phyloP scores from a whole-genome alignment of 805 yeast genomes.

The Cyberlindnera lachancei region DNA sequence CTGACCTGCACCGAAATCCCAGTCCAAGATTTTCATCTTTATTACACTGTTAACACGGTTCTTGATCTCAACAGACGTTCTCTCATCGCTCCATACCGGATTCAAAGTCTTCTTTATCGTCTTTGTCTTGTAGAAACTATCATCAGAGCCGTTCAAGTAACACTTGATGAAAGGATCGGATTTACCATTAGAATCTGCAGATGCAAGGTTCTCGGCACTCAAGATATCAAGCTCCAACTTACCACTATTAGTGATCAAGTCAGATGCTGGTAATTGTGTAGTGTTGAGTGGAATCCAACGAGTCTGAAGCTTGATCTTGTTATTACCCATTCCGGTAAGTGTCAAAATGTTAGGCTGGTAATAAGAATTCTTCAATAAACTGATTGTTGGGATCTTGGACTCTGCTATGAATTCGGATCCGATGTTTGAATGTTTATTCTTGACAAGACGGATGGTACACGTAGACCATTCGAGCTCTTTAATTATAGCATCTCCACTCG shows the following conservation, averaged over 20 bases:
- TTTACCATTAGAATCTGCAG: slow-evolving; percentile 89
- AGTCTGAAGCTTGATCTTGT: slow-evolving; percentile 49
- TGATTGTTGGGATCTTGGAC: slow-evolving; percentile 55
- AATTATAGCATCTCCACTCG: slow-evolving; percentile 67
- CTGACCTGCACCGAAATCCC: slow-evolving; percentile 88
- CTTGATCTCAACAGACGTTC: slow-evolving; percentile 43
- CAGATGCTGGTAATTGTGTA: slow-evolving; percentile 59
- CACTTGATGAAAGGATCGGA: slow-evolving; percentile 86
- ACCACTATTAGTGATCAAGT: slow-evolving; percentile 73
- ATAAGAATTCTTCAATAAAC: slow-evolving; percentile 59
- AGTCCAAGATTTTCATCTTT: slow-evolving; percentile 60
- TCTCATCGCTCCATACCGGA: slow-evolving; percentile 80
- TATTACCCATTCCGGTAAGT: slow-evolving; percentile 44
- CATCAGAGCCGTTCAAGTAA: slow-evolving; percentile 54
- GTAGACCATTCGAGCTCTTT: slow-evolving; percentile 74
- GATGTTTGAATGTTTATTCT: slow-evolving; percentile 46
- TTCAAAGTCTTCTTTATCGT: slow-evolving; percentile 78
- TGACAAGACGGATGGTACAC: slow-evolving; percentile 52
- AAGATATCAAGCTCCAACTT: slow-evolving; percentile 50
- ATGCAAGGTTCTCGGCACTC: slow-evolving; percentile 59
- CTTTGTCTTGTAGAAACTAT: slow-evolving; percentile 63
- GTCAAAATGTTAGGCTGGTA: slow-evolving; percentile 49
- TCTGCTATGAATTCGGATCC: slow-evolving; percentile 54
- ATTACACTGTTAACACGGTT: slow-evolving; percentile 58
- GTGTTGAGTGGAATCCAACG: slow-evolving; percentile 75